Evolutionary conservation across 495 filamentous ascomycete genomes (phyloP).

Genomic region (Podospora tetraspora): DNA sequence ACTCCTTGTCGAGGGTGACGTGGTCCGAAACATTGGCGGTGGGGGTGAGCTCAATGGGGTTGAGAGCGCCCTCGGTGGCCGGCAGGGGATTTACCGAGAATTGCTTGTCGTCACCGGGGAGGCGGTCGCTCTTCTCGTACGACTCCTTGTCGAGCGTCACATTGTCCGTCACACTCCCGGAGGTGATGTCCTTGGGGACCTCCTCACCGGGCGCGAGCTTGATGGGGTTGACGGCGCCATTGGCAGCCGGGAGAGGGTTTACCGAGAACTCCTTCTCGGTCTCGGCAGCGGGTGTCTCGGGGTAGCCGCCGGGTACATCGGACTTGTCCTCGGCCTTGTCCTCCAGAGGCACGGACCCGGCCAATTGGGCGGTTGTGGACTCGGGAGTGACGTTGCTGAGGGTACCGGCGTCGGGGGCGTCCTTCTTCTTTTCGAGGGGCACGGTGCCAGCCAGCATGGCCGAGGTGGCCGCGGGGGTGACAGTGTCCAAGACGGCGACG

Average conservation of each 20-base stretch:
- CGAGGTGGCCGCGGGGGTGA: slow-evolving; percentile 69
- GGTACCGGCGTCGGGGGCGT: neutral
- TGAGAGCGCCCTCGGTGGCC: slow-evolving; percentile 68
- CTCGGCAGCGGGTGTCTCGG: slow-evolving; percentile 60
- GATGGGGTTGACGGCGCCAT: slow-evolving; percentile 75
- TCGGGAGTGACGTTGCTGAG: slow-evolving; percentile 29
- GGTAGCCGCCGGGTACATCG: slow-evolving; percentile 64
- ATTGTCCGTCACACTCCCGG: slow-evolving; percentile 50
- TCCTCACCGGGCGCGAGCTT: slow-evolving; percentile 72
- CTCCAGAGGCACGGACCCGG: slow-evolving; percentile 29
- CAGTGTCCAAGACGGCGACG: slow-evolving; percentile 44
- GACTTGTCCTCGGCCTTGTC: slow-evolving; percentile 32
- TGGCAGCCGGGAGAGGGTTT: slow-evolving; percentile 71
- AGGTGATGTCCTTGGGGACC: slow-evolving; percentile 57
- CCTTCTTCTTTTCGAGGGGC: slow-evolving; percentile 50
- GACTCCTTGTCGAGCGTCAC: slow-evolving; percentile 76
- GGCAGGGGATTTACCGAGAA: slow-evolving; percentile 70
- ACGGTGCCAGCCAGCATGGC: slow-evolving; percentile 62
- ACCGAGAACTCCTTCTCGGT: slow-evolving; percentile 53
- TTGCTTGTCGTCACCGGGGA: slow-evolving; percentile 43
- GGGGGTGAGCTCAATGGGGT: slow-evolving; percentile 70
- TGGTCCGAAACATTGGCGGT: slow-evolving; percentile 53
- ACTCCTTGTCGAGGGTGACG: slow-evolving; percentile 72
- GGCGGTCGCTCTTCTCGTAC: slow-evolving; percentile 68
- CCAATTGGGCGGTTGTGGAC: slow-evolving; percentile 35